Base-by-base conservation (phyloP, 2,329 filamentous ascomycete species). In the Exophiala lecanii-corni region DNA sequence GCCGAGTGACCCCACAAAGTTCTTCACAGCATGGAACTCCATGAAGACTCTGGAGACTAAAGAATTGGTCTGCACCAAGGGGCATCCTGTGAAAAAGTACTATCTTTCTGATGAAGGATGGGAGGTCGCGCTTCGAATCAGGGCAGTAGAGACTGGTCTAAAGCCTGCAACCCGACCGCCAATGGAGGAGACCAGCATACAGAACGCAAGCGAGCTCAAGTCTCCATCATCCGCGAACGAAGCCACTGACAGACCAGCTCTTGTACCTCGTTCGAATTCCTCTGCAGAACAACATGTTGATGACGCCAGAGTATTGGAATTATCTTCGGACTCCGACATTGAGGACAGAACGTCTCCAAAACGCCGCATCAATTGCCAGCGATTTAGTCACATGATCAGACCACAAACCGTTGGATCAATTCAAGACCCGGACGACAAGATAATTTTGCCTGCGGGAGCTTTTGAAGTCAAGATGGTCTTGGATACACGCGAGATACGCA, bases 1-100 rank as follows among this genome's bases (percentile, higher is more conserved):
- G 0, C 81, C 84, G 0, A 71, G 68, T 30, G 82, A 86, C 41
- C 70, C 83, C 0, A 81, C 73, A 9, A 84, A 81, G 43, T 85
- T 78, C 55, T 86, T 86, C 55, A 91, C 86, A 0, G 86, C 86
- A 0, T 92, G 86, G 86, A 84, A 78, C 56, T 88, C 85, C 1
- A 89, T 91, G 75, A 86, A 86, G 59, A 87, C 82, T 0, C 66
- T 92, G 21, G 54, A 81, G 4, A 72, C 79, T 41, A 88, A 89
- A 58, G 84, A 88, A 44, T 66, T 89, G 3, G 83, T 89, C 0
- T 81, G 80, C 43, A 81, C 85, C 53, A 79, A 78, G 40, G 82
- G 84, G 0, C 73, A 82, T 12, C 85, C 84, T 0, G 62, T 79
- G 13, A 76, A 79, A 47, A 78, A 75, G 51, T 92, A 89, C 58